Evolutionary conservation across 345 rosid species (phyloP).

Genomic region (Gossypium mustelinum): DNA sequence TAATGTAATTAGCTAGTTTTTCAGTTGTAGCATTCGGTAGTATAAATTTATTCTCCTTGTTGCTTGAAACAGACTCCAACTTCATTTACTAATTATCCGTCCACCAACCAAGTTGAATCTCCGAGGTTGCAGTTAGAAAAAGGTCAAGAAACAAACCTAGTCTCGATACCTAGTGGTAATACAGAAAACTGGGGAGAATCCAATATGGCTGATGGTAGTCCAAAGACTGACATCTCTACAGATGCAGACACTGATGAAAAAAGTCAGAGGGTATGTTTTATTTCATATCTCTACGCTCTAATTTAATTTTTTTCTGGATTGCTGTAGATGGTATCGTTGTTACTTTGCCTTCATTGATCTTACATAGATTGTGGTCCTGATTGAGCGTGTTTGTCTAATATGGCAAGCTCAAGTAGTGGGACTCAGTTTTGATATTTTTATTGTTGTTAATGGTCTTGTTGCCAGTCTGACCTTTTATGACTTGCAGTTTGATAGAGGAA

Average conservation of each 20-base stretch:
- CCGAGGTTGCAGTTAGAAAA: conserved; percentile 32
- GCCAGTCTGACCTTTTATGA: conserved; percentile 12
- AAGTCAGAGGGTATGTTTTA: conserved; percentile 60
- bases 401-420: not conserved
- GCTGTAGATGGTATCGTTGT: not conserved
- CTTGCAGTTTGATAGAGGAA: conserved; percentile 68
- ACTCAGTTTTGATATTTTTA: not conserved
- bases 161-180: conserved; percentile 34
- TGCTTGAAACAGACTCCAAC: conserved; percentile 22
- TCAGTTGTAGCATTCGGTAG: not conserved
- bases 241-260: conserved; percentile 89
- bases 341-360: not conserved
- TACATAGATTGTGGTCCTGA: not conserved
- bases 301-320: not conserved
- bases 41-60: not conserved
- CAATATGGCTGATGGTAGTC: conserved; percentile 93
- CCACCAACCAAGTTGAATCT: conserved; percentile 24
- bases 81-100: conserved; percentile 21
- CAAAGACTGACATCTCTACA: conserved; percentile 79
- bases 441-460: conserved; percentile 9
- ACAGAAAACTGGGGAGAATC: conserved; percentile 45
- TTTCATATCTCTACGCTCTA: not conserved
- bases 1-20: not conserved
- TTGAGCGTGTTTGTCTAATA: not conserved
- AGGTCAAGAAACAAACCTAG: conserved; percentile 33